Evolutionary conservation across 768 basidiomycete genomes (phyloP).

Genomic region (Hydnum rufescens): DNA sequence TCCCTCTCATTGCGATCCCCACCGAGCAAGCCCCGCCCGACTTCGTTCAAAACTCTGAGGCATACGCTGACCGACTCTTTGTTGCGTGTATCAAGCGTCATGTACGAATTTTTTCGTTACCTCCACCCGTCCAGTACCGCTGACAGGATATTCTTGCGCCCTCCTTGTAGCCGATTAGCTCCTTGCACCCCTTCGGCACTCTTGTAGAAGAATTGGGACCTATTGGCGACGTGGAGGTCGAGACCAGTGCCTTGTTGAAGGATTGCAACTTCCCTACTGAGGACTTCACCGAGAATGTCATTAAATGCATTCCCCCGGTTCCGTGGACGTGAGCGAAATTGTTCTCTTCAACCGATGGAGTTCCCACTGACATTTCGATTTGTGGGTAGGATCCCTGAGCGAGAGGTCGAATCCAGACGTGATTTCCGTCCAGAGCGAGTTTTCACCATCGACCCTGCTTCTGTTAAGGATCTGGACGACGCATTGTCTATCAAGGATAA

Average conservation of each 20-base stretch:
- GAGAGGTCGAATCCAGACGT: conserved; percentile 70
- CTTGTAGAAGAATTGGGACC: conserved; percentile 94
- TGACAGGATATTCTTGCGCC: conserved; percentile 14
- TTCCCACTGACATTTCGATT: conserved; percentile 10
- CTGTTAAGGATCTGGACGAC: conserved; percentile 87
- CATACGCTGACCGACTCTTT: conserved; percentile 77
- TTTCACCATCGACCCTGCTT: conserved; percentile 84
- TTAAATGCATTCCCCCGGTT: conserved; percentile 88
- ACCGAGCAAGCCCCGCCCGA: conserved; percentile 95
- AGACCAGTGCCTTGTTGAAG: conserved; percentile 91
- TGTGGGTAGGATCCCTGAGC: conserved; percentile 53
- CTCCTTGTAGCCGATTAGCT: conserved; percentile 56
- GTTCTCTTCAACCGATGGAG: not conserved
- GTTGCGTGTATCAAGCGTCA: conserved; percentile 98
- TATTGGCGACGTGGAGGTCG: conserved; percentile 96
- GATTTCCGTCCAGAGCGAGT: conserved; percentile 71
- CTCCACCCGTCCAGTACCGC: conserved; percentile 18
- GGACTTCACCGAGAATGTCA: conserved; percentile 85
- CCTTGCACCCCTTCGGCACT: conserved; percentile 95
- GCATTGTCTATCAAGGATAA: conserved; percentile 76
- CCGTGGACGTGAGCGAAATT: conserved; percentile 63
- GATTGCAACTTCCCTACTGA: conserved; percentile 98
- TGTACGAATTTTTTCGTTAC: conserved; percentile 34
- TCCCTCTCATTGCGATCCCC: conserved; percentile 94
- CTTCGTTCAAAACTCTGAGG: conserved; percentile 87